These are phyloP conservation scores for Trichophaea hybrida DNA, from an alignment of 2,329 filamentous ascomycete genomes.

Conservation along the genomic window DNA sequence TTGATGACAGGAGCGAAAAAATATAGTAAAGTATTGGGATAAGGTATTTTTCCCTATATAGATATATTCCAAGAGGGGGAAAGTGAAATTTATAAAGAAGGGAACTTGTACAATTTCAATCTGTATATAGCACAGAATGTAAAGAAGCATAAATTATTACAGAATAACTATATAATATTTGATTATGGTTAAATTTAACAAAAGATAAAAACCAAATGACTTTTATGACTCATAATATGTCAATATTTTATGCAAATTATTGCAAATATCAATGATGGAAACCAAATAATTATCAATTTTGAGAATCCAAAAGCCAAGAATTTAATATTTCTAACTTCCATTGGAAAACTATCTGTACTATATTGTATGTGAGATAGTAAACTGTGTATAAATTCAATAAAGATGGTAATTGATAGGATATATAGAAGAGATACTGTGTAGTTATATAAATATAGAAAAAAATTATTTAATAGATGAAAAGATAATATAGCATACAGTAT, in stretches of 20 bases:
- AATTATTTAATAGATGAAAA: slow-evolving; percentile 11
- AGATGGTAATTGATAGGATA: neutral
- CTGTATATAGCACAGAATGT: too few species aligned
- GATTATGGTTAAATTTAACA: neutral
- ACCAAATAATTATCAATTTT: slow-evolving; percentile 1
- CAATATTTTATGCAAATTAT: slow-evolving; percentile 14
- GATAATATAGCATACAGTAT: slow-evolving; percentile 6
- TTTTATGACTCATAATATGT: slow-evolving; percentile 13
- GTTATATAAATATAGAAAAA: slow-evolving; percentile 6
- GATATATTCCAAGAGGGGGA: too few species aligned
- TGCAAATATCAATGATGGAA: slow-evolving; percentile 3
- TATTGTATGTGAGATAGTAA: neutral
- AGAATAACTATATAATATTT: too few species aligned
- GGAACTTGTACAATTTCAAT: too few species aligned
- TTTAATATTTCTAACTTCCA: slow-evolving; percentile 7
- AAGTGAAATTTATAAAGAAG: too few species aligned
- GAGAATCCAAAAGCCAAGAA: neutral
- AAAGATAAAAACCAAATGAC: slow-evolving; percentile 1
- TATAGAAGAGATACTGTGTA: neutral
- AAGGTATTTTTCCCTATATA: too few species aligned
- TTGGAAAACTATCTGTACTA: slow-evolving; percentile 1
- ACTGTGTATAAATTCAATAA: neutral
- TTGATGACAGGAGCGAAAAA: too few species aligned
- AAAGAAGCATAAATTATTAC: too few species aligned
- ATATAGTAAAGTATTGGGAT: too few species aligned